phyloP scores from a whole-genome alignment of 1,139 yeast species.

The Debaryomycetaceae sp. region DNA sequence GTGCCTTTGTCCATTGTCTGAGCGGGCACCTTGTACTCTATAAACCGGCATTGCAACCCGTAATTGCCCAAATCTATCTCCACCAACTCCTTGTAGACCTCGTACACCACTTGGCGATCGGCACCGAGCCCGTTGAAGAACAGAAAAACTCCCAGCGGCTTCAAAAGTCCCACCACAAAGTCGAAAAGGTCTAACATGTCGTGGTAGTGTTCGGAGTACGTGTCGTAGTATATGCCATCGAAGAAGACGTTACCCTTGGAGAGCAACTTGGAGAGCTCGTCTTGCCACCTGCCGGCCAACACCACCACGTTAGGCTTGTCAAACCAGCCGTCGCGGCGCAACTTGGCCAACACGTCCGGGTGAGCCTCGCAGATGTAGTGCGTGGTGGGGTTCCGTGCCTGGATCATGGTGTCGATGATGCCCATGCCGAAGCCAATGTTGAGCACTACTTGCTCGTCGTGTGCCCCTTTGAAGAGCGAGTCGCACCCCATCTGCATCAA shows the following conservation, averaged over 20 bases:
- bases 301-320: constrained; percentile 67
- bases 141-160: constrained; percentile 78
- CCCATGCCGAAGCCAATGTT: constrained; percentile 98
- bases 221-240: constrained; percentile 91
- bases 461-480: constrained; percentile 46
- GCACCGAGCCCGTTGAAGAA: constrained; percentile 97
- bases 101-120: constrained; percentile 82
- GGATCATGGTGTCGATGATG: constrained; percentile 78
- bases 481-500: constrained; percentile 81
- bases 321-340: constrained; percentile 80
- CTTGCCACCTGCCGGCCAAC: constrained; percentile 91
- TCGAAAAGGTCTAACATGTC: constrained; percentile 89
- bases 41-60: constrained; percentile 62
- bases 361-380: constrained; percentile 95
- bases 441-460: constrained; percentile 38
- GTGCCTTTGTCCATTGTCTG: constrained; percentile 18
- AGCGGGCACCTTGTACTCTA: constrained; percentile 39
- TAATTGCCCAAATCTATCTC: constrained; percentile 75
- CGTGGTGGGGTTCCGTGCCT: constrained; percentile 39
- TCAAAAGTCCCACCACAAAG: constrained; percentile 71
- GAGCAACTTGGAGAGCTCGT: constrained; percentile 60
- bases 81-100: constrained; percentile 80
- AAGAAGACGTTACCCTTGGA: constrained; percentile 63
- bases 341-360: constrained; percentile 75
- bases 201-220: constrained; percentile 80